Base-by-base conservation (phyloP, 23 red algal species). In the Gracilaria gracilis region DNA sequence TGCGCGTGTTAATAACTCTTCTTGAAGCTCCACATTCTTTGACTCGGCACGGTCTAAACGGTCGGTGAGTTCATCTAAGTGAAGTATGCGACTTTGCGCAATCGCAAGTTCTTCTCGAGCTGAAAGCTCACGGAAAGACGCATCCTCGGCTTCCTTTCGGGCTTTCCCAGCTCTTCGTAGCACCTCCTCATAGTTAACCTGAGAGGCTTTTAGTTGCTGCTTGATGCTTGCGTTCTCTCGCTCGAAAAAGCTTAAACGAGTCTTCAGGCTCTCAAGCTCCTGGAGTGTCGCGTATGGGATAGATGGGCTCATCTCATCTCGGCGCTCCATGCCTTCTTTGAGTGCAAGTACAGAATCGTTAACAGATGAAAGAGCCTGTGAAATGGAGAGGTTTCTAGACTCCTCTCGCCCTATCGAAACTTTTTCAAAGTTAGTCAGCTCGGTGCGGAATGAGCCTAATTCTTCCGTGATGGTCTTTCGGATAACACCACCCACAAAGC, bases 151-250 rank as follows among this genome's bases (percentile, higher is more conserved):
- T 13, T 87, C 64, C 23, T 62, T 57, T 14, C 64, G 47, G 47
- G 65, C 21, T 37, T 50, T 73, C 8, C 42, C 84, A 31, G 62
- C 84, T 34, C 31, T 58, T 36, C 84, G 57, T 21, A 73, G 25
- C 24, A 47, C 49, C 55, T 87, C 84, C 48, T 87, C 64, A 33
- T 73, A 87, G 51, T 58, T 87, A 32, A 75, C 29, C 67, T 77
- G 64, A 33, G 53, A 20, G 8, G 51, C 20, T 47, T 46, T 32
- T 24, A 87, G 35, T 58, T 74, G 65, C 46, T 73, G 46, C 51
- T 87, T 44, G 28, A 87, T 29, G 29, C 69, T 71, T 19, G 62
- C 67, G 50, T 87, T 87, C 84, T 87, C 84, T 28, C 84, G 64
- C 62, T 87, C 67, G 20, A 39, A 70, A 42, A 73, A 29, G 23